Base-by-base conservation (phyloP, 2,329 filamentous ascomycete species). In the Aspergillus sp. region DNA sequence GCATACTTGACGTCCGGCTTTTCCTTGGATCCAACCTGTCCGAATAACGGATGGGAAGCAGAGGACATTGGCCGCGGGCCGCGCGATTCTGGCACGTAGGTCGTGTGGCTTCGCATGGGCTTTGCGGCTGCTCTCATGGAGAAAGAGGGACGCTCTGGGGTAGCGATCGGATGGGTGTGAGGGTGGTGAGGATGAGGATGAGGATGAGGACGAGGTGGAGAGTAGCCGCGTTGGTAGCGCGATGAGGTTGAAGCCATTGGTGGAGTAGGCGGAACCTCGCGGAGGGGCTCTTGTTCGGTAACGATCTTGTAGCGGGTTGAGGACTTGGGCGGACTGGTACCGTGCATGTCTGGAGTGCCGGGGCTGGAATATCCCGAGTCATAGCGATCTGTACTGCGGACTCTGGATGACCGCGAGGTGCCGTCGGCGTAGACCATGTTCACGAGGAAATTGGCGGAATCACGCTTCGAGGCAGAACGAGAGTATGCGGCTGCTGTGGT, bases 351-450 rank as follows among this genome's bases (percentile, higher is more conserved):
- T 2, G 71, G 70, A 1, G 69, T 73, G 19, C 63, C 64, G 7
- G 72, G 69, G 53, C 69, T 74, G 5, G 69, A 73, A 48, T 74
- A 73, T 2, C 70, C 70, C 3, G 72, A 74, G 47, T 75, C 72
- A 25, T 68, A 61, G 38, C 62, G 61, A 27, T 72, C 59, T 46
- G 41, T 20, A 10, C 37, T 19, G 22, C 67, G 66, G 38, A 66
- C 48, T 43, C 68, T 72, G 9, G 69, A 66, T 2, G 65, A 57
- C 37, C 68, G 66, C 10, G 61, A 38, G 5, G 63, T 59, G 5
- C 54, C 44, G 3, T 58, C 46, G n/a, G 61, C 55, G 19, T 59
- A 59, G 27, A 55, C 54, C 55, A 65, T 63, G 43, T 54, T 55
- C 27, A 55, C 37, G 10, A 66, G 54, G 7, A 60, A 59, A 17